A percentile compares a stretch with the other conserved stretches of the same genome.
Evolutionary conservation across 2,329 filamentous ascomycete species (phyloP).

Genomic region (Lithohypha guttulata): DNA sequence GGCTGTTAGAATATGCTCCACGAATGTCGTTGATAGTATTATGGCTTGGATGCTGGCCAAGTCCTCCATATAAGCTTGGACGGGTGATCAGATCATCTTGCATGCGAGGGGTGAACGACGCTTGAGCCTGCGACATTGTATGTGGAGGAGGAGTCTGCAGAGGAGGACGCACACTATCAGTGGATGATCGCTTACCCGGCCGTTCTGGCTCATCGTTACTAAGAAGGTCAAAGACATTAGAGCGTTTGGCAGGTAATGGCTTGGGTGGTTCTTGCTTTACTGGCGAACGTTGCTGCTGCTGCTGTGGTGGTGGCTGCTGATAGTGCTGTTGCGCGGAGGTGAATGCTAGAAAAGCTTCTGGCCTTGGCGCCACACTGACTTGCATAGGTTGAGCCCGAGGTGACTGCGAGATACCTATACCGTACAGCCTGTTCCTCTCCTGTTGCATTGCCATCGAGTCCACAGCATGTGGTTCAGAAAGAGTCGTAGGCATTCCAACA

Average conservation of each 20-base stretch:
- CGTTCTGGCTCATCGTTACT: conserved; percentile 39
- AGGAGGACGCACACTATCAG: conserved; percentile 12
- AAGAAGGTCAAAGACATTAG: conserved; percentile 40
- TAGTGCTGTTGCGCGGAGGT: not conserved
- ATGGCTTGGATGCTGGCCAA: conserved; percentile 20
- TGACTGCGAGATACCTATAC: not conserved
- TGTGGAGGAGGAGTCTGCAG: conserved; percentile 17
- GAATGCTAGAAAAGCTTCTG: conserved; percentile 1
- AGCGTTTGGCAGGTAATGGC: conserved; percentile 35
- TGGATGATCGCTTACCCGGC: conserved; percentile 20
- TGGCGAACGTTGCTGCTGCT: conserved; percentile 12
- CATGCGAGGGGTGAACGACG: conserved; percentile 9
- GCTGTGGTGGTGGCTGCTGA: conserved; percentile 3
- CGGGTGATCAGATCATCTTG: conserved; percentile 12
- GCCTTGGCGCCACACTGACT: conserved; percentile 1
- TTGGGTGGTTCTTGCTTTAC: conserved; percentile 16
- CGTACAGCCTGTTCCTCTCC: not conserved
- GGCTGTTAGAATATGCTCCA: conserved; percentile 9
- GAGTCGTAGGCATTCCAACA: not conserved
- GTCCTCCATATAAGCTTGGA: conserved; percentile 21
- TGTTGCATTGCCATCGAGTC: not conserved
- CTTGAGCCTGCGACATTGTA: conserved; percentile 16
- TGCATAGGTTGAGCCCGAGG: conserved; percentile 6
- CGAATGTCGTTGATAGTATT: conserved; percentile 1
- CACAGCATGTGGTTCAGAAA: not conserved